phyloP scores from a whole-genome alignment of 805 yeast genomes.

The Myxozyma neotropica region DNA sequence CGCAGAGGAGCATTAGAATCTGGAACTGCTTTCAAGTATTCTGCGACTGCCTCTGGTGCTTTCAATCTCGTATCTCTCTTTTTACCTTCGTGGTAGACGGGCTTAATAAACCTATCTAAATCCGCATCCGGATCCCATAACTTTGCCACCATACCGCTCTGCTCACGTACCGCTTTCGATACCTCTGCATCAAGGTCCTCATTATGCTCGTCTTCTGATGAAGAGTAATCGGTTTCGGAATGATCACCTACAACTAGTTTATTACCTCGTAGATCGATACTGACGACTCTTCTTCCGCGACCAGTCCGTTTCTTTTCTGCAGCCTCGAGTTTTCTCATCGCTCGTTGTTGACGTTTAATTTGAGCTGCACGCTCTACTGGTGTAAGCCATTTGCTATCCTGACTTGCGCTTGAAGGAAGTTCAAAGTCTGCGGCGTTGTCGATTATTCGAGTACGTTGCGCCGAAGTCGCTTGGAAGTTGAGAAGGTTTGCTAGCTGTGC shows the following conservation, averaged over 20 bases:
- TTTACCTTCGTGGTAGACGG: conserved; percentile 7
- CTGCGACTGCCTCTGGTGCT: no score
- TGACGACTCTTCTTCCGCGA: conserved; percentile 71
- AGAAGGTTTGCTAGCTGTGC: conserved; percentile 71
- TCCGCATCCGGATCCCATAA: conserved; percentile 24
- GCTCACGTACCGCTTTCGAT: conserved; percentile 2
- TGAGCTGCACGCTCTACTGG: conserved; percentile 86
- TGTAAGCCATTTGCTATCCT: conserved; percentile 72
- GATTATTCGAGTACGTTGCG: conserved; percentile 87
- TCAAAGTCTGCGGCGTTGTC: conserved; percentile 92
- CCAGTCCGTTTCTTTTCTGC: conserved; percentile 64
- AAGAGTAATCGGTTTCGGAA: conserved; percentile 37
- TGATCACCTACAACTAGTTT: conserved; percentile 66
- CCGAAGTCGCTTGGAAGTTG: conserved; percentile 80
- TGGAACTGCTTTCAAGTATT: background rate
- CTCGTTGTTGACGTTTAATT: conserved; percentile 81
- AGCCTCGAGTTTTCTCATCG: conserved; percentile 63
- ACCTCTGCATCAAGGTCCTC: conserved; percentile 41
- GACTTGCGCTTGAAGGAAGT: conserved; percentile 54
- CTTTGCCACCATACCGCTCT: conserved; percentile 8
- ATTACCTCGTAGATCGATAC: conserved; percentile 78
- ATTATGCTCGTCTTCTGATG: conserved; percentile 40
- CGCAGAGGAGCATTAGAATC: background rate
- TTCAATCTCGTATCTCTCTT: no score
- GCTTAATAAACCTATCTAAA: conserved; percentile 19